These are phyloP conservation scores for Petunia axillaris DNA, from an alignment of 257 asterid genomes.

Conservation along the genomic window DNA sequence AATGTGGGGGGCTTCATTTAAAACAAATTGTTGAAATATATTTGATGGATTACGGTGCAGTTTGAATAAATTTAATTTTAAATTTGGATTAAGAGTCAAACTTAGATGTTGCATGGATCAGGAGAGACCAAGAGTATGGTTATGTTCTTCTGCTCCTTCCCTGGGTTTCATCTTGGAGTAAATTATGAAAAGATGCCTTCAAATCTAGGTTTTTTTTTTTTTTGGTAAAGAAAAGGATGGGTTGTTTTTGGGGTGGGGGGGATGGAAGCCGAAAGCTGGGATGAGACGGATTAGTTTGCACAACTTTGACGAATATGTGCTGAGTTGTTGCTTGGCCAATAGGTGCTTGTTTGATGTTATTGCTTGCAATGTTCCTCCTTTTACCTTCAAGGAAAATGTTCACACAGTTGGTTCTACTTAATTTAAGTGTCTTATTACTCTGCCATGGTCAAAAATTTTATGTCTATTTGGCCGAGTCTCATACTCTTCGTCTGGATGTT, in stretches of 20 bases:
- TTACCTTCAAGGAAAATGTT: background rate
- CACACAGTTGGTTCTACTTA: background rate
- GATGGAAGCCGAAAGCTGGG: background rate
- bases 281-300: background rate
- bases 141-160: background rate
- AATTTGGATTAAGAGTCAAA: background rate
- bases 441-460: background rate
- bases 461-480: background rate
- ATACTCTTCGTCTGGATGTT: background rate
- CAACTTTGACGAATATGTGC: background rate
- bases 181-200: too few relatives aligned
- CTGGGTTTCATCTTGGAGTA: background rate
- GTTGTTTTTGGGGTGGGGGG: background rate
- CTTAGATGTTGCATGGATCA: background rate
- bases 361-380: background rate
- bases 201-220: too few relatives aligned
- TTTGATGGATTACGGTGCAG: background rate
- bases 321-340: background rate
- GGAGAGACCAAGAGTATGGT: background rate
- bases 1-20: background rate
- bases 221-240: too few relatives aligned
- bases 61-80: background rate
- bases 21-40: conserved; percentile 21
- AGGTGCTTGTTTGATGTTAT: conserved; percentile 17
- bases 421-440: background rate